Base-by-base conservation (phyloP, 371 early-diverging fungal species). In the Scutellospora calospora region DNA sequence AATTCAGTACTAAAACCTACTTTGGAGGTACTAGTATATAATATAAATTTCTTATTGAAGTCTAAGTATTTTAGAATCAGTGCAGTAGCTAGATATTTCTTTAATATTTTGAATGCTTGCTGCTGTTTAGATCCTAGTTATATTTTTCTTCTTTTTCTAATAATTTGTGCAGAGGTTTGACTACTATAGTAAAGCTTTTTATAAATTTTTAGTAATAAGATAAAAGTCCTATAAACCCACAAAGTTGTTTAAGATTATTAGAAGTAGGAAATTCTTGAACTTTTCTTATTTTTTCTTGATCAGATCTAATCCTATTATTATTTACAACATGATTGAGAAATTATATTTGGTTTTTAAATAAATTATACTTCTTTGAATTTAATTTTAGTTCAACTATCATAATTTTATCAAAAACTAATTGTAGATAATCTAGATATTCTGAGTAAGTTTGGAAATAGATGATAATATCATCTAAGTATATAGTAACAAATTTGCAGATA, bases 1-100 rank as follows among this genome's bases (percentile, higher is more conserved):
- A 89, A 80, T 4, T 90, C 85, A 5, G 82, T 87, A 54, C 88
- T 87, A 54, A 91, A 45, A 49, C 88, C 86, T 74, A 76, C 83
- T 73, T 88, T 81, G 0, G 89, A 88, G 3, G 88, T 86, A 45
- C 11, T 9, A 1, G 11, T 45, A 9, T 45, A 45, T 5, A 45
- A 9, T 5, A 11, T 11, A 45, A 45, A 45, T 5, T 66, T 84
- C 25, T 51, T 18, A 33, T 41, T 35, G 18, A 81, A 83, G 49
- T 90, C 81, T 54, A 83, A 80, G 66, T 66, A 35, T 63, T 45
- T 54, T 25, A 88, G 79, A 12, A 87, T 69, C 25, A 90, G 86
- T 3, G 81, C 86, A 49, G 82, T 25, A 38, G 81, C 57, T 66
- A 92, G 76, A 12, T 79, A 60, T 18, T 79, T 0, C 38, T 89